Evolutionary conservation across 305 asterid species (phyloP).

Genomic region (Andrographis paniculata): DNA sequence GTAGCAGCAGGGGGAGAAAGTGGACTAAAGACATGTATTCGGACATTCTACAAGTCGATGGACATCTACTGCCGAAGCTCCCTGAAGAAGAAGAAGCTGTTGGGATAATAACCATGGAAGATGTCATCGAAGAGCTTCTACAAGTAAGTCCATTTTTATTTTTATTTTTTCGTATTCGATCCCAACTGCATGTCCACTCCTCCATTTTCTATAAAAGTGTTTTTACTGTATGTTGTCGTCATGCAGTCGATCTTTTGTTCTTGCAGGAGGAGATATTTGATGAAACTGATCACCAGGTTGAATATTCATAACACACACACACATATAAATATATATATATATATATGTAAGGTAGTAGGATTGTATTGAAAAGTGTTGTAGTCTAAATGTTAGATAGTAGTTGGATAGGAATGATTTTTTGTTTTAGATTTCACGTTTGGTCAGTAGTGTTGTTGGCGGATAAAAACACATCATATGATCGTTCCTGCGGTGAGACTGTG

Average conservation of each 20-base stretch:
- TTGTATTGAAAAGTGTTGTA: no score
- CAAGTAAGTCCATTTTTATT: constrained; percentile 30
- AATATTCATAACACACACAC: constrained; percentile 11
- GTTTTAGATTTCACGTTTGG: no score
- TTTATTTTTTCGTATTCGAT: background rate
- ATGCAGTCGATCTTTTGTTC: background rate
- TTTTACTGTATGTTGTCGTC: background rate
- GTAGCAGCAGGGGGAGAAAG: constrained; percentile 42
- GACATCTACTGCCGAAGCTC: constrained; percentile 36
- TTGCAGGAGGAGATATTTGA: constrained; percentile 14
- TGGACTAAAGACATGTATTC: constrained; percentile 69
- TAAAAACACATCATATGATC: no score
- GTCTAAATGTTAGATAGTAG: no score
- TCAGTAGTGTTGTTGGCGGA: no score
- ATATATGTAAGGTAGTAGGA: background rate
- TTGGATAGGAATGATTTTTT: no score
- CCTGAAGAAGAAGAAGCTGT: constrained; percentile 61
- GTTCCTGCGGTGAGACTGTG: no score
- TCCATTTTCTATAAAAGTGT: background rate
- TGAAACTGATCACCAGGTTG: constrained; percentile 13
- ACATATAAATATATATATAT: background rate
- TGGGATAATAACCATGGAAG: constrained; percentile 92
- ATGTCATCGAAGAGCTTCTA: constrained; percentile 78
- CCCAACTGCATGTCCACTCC: background rate
- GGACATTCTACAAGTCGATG: constrained; percentile 49